Evolutionary conservation across 805 yeast species (phyloP).

Genomic region (Yueomyces sp.): DNA sequence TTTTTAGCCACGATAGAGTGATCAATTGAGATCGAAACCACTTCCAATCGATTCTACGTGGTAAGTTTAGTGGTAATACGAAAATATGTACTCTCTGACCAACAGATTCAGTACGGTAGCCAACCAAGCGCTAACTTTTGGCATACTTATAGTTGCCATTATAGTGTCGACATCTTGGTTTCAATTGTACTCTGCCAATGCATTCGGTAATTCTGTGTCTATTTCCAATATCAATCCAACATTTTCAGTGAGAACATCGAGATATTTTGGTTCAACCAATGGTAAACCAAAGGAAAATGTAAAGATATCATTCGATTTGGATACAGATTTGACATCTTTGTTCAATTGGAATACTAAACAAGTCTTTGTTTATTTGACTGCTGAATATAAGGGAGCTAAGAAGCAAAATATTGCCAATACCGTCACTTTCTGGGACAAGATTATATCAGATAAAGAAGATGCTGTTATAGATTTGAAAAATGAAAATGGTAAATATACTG

Average conservation of each 20-base stretch:
- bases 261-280: conserved; percentile 52
- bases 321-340: conserved; percentile 59
- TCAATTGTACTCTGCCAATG: conserved; percentile 36
- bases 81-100: conserved; percentile 28
- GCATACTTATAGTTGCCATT: conserved; percentile 32
- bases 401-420: conserved; percentile 36
- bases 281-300: conserved; percentile 68
- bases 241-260: conserved; percentile 38
- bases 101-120: conserved; percentile 38
- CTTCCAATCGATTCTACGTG: too few relatives aligned
- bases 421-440: conserved; percentile 85
- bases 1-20: too few relatives aligned
- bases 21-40: too few relatives aligned
- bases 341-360: conserved; percentile 98
- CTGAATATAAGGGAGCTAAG: conserved; percentile 50
- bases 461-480: conserved; percentile 43
- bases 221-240: conserved; percentile 26
- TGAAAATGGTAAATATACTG: conserved; percentile 60
- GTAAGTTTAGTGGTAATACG: too few relatives aligned
- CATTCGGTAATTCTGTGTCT: conserved; percentile 29
- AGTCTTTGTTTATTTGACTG: conserved; percentile 81
- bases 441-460: conserved; percentile 43
- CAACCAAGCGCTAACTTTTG: conserved; percentile 41
- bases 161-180: conserved; percentile 35
- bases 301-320: conserved; percentile 57